Percentiles rank a stretch among this genome's conserved stretches.
Conservation (phyloP, 1,284 basidiomycete species). For the Apiotrichum sp. region DNA sequence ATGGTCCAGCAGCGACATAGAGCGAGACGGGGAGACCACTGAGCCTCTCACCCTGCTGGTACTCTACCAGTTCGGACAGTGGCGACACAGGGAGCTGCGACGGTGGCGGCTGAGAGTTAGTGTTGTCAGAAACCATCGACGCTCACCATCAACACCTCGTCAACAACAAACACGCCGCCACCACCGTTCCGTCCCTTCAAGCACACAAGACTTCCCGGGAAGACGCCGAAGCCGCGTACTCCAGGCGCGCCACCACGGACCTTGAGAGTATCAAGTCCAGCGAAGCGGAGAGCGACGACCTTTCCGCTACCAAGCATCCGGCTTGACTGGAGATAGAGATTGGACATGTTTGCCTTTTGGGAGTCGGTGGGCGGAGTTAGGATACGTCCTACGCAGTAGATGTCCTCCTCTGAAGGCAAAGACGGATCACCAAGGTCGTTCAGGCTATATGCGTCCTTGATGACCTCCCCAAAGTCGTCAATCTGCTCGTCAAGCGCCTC, state of each 20-base stretch:
- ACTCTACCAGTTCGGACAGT: slow-evolving; percentile 32
- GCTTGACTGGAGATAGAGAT: slow-evolving; percentile 72
- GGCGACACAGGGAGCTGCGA: slow-evolving; percentile 39
- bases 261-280: slow-evolving; percentile 53
- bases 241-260: slow-evolving; percentile 61
- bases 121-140: background rate
- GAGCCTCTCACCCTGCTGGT: slow-evolving; percentile 41
- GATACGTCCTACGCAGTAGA: slow-evolving; percentile 74
- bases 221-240: slow-evolving; percentile 66
- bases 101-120: slow-evolving; percentile 44
- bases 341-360: slow-evolving; percentile 64
- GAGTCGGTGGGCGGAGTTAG: slow-evolving; percentile 59
- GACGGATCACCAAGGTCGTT: slow-evolving; percentile 70
- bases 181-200: slow-evolving; percentile 88
- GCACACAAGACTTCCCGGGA: slow-evolving; percentile 82
- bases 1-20: slow-evolving; percentile 72
- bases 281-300: slow-evolving; percentile 65
- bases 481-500: slow-evolving; percentile 76
- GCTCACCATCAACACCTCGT: slow-evolving; percentile 70
- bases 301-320: slow-evolving; percentile 67
- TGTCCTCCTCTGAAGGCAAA: slow-evolving; percentile 65
- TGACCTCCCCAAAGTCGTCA: slow-evolving; percentile 68
- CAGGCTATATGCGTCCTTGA: slow-evolving; percentile 64
- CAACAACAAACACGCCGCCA: slow-evolving; percentile 74
- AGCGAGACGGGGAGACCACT: slow-evolving; percentile 56